These are phyloP conservation scores for Fusarium marasasianum DNA, from an alignment of 2,329 filamentous ascomycete genomes.

Conservation along the genomic window DNA sequence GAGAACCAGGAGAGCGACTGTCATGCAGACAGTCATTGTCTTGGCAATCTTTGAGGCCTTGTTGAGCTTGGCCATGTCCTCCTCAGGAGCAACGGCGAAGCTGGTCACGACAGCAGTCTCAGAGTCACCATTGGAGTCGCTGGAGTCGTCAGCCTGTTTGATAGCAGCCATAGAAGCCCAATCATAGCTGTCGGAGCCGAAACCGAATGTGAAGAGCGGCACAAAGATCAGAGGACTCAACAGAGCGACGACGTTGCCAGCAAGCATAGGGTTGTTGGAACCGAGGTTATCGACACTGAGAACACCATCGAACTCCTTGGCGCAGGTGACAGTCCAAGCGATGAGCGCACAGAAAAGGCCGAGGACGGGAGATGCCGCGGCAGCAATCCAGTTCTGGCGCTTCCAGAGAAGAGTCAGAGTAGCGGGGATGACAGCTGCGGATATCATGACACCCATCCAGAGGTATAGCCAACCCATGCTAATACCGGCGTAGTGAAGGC, in stretches of 20 bases:
- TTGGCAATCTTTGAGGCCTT: conserved; percentile 61
- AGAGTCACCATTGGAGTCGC: conserved; percentile 62
- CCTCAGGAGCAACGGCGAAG: conserved; percentile 41
- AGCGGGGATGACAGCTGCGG: conserved; percentile 83
- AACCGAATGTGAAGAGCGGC: conserved; percentile 75
- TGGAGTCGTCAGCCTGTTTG: conserved; percentile 79
- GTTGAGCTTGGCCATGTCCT: conserved; percentile 60
- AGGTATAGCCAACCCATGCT: conserved; percentile 90
- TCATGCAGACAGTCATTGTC: conserved; percentile 53
- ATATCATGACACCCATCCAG: conserved; percentile 92
- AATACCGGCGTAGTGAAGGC: conserved; percentile 77
- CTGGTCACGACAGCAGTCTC: conserved; percentile 11
- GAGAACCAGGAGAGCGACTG: conserved; percentile 77
- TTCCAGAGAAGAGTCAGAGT: conserved; percentile 84
- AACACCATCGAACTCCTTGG: conserved; percentile 72
- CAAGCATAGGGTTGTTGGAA: conserved; percentile 86
- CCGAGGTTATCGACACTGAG: conserved; percentile 81
- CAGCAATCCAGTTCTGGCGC: conserved; percentile 78
- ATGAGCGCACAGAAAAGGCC: conserved; percentile 73
- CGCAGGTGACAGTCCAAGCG: conserved; percentile 77
- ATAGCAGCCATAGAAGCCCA: conserved; percentile 86
- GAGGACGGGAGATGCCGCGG: conserved; percentile 72
- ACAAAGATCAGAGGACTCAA: conserved; percentile 80
- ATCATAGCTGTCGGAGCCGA: conserved; percentile 76
- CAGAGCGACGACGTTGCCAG: conserved; percentile 84